These are phyloP conservation scores for Raddia guianensis DNA, from an alignment of 176 grass and related monocot species.

Conservation along the genomic window DNA sequence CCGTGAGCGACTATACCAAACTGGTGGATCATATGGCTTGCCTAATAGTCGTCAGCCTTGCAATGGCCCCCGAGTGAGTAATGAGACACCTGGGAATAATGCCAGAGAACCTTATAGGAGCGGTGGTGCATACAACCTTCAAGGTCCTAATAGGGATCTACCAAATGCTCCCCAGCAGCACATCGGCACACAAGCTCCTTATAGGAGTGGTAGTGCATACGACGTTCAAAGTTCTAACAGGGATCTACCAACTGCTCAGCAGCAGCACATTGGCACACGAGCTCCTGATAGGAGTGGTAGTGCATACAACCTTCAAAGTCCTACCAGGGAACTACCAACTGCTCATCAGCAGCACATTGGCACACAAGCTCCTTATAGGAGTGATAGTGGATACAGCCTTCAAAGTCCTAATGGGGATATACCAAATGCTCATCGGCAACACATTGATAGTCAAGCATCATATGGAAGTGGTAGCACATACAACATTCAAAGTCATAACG, in stretches of 20 bases:
- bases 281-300: conserved; percentile 29
- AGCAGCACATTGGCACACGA: too few species aligned
- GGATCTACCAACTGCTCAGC: too few species aligned
- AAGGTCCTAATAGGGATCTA: too few species aligned
- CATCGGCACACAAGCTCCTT: not conserved
- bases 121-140: conserved; percentile 8
- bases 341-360: conserved; percentile 30
- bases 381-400: conserved; percentile 28
- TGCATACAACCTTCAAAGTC: conserved; percentile 30
- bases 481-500: conserved; percentile 17
- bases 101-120: conserved; percentile 36
- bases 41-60: conserved; percentile 38
- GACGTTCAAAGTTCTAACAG: too few species aligned
- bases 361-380: conserved; percentile 33
- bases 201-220: conserved; percentile 33
- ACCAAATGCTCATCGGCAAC: conserved; percentile 29
- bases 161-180: too few species aligned
- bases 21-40: conserved; percentile 35
- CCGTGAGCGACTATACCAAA: conserved; percentile 43
- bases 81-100: conserved; percentile 34
- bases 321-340: conserved; percentile 28
- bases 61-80: conserved; percentile 21
- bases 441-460: not conserved
- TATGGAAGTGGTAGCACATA: not conserved
- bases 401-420: conserved; percentile 17